These are phyloP conservation scores for Brassica incana DNA, from an alignment of 345 rosid genomes.

Conservation along the genomic window DNA sequence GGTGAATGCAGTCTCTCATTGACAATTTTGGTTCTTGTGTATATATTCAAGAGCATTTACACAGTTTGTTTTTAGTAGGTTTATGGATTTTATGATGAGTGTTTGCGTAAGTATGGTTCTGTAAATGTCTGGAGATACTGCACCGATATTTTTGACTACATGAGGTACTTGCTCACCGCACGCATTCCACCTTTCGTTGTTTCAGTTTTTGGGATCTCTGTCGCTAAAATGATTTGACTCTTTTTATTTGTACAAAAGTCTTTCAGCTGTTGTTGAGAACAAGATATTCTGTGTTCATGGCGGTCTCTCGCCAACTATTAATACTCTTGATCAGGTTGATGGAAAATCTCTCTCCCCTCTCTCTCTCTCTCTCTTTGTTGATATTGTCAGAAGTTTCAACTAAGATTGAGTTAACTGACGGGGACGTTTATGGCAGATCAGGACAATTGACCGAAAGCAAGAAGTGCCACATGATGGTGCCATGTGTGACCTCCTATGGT, in stretches of 20 bases:
- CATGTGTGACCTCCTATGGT: too few species aligned
- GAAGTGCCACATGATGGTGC: too few species aligned
- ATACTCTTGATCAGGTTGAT: constrained; percentile 87
- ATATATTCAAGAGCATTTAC: constrained; percentile 1
- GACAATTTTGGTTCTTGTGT: background rate
- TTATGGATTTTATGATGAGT: constrained; percentile 96
- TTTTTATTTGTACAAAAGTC: constrained; percentile 45
- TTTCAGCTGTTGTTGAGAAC: constrained; percentile 93
- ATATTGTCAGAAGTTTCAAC: too few species aligned
- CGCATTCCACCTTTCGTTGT: background rate
- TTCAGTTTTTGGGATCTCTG: constrained; percentile 6
- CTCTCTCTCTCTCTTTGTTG: too few species aligned
- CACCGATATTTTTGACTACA: constrained; percentile 89
- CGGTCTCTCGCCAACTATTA: constrained; percentile 93
- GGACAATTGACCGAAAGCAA: too few species aligned
- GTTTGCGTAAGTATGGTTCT: constrained; percentile 90
- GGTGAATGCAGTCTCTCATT: constrained; percentile 48
- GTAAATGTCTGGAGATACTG: constrained; percentile 98
- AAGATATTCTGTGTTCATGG: constrained; percentile 93
- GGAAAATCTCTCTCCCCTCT: background rate
- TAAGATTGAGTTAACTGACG: too few species aligned
- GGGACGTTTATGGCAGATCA: too few species aligned
- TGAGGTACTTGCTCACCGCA: constrained; percentile 57
- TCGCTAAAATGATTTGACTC: background rate
- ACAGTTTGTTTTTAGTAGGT: constrained; percentile 52